Conservation (phyloP, 176 grass and related monocot species). For the Avena eriantha region DNA sequence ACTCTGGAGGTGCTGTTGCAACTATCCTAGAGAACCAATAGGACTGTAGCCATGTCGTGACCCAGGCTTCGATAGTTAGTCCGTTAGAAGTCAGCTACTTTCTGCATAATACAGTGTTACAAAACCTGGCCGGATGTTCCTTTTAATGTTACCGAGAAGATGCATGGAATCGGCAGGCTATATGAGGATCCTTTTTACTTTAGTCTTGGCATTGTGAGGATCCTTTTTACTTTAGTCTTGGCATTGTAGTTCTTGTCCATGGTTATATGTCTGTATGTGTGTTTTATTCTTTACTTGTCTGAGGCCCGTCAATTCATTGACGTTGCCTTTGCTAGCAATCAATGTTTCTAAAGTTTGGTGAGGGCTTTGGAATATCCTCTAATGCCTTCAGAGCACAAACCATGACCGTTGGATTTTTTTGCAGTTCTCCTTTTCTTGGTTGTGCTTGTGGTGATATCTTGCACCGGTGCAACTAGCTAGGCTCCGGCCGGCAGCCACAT, state of each 20-base stretch:
- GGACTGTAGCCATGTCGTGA: neutral
- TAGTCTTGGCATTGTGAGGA: neutral
- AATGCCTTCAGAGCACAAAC: neutral
- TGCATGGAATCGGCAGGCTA: neutral
- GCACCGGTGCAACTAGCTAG: neutral
- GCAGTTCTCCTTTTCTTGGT: neutral
- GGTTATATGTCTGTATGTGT: neutral
- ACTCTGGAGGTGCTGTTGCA: conserved; percentile 11
- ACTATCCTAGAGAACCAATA: neutral
- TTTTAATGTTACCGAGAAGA: conserved; percentile 5
- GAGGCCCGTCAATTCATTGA: neutral
- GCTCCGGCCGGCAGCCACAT: neutral
- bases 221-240: conserved; percentile 6
- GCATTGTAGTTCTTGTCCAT: neutral
- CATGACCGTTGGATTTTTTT: neutral
- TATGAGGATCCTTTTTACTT: neutral
- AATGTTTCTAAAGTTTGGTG: neutral
- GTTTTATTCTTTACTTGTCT: neutral
- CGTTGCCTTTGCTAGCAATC: neutral
- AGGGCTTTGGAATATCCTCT: neutral
- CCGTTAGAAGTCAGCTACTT: neutral
- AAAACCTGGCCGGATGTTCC: neutral
- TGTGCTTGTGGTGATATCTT: neutral
- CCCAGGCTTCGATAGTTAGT: neutral
- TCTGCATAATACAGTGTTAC: neutral